Conservation (phyloP, 345 rosid species). For the Brassica carinata region DNA sequence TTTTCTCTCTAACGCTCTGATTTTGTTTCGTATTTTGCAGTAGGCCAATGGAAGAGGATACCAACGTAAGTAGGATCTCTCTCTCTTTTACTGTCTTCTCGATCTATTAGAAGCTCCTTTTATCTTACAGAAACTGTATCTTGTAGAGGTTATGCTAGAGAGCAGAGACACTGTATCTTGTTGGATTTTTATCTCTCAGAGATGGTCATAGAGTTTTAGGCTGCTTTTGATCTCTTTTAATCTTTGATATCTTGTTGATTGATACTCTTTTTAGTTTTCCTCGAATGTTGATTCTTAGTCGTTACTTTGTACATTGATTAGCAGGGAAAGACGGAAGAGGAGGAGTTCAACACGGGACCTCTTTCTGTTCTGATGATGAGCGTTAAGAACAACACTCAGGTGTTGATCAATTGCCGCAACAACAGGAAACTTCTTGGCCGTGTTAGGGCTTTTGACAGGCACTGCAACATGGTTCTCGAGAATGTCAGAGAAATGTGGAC, state of each 20-base stretch:
- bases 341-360: slow-evolving; percentile 95
- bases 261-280: background rate
- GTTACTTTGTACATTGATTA: background rate
- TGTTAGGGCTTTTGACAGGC: slow-evolving; percentile 94
- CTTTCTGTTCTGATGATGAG: slow-evolving; percentile 98
- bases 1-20: background rate
- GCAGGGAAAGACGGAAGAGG: slow-evolving; percentile 79
- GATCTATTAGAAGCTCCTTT: background rate
- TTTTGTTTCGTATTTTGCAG: background rate
- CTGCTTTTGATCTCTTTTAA: background rate
- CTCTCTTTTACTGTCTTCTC: slow-evolving; percentile 6
- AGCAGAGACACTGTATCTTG: background rate
- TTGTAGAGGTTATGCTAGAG: background rate
- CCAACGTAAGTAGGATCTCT: slow-evolving; percentile 41
- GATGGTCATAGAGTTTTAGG: background rate
- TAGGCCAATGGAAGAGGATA: slow-evolving; percentile 68
- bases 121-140: background rate
- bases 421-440: slow-evolving; percentile 83
- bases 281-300: background rate
- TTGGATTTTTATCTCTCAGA: background rate
- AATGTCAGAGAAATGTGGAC: slow-evolving; percentile 99
- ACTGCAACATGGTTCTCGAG: slow-evolving; percentile 99
- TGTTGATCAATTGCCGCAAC: slow-evolving; percentile 82
- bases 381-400: slow-evolving; percentile 96
- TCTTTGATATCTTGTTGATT: background rate